Percentiles rank a stretch among this genome's conserved stretches.
Conservation (phyloP, 2,329 filamentous ascomycete genomes). For the Laburnicola sp. region DNA sequence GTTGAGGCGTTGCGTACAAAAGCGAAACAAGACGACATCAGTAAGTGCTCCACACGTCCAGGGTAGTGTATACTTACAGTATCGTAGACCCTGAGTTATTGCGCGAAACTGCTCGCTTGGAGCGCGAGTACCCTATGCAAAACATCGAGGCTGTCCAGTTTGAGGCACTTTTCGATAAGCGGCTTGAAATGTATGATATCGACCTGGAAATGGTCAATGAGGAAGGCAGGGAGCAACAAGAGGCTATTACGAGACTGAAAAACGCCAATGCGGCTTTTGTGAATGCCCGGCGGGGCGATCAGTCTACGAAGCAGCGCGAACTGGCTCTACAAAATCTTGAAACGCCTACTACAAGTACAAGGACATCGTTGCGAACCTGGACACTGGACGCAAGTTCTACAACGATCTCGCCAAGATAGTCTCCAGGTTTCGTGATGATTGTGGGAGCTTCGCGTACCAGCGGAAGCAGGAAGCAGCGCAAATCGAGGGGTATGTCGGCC, state of each 20-base stretch:
- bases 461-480: slow-evolving; percentile 78
- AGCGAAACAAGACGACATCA: slow-evolving; percentile 84
- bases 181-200: slow-evolving; percentile 77
- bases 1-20: slow-evolving; percentile 79
- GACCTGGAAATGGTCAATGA: slow-evolving; percentile 72
- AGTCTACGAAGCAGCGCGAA: slow-evolving; percentile 73
- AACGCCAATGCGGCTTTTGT: slow-evolving; percentile 80
- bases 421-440: slow-evolving; percentile 79
- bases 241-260: slow-evolving; percentile 68
- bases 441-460: slow-evolving; percentile 75
- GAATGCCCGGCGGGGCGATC: slow-evolving; percentile 68
- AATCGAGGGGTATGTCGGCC: slow-evolving; percentile 67
- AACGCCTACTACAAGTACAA: slow-evolving; percentile 95
- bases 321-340: slow-evolving; percentile 84
- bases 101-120: slow-evolving; percentile 78
- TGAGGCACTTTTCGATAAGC: slow-evolving; percentile 83
- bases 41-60: slow-evolving; percentile 43
- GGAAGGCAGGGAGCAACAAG: slow-evolving; percentile 76
- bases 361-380: slow-evolving; percentile 88
- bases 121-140: slow-evolving; percentile 83
- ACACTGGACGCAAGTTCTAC: slow-evolving; percentile 92
- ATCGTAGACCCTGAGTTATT: slow-evolving; percentile 70
- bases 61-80: slow-evolving; percentile 27
- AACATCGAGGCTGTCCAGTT: slow-evolving; percentile 87
- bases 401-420: slow-evolving; percentile 92